Conservation (phyloP, 1,284 basidiomycete species). For the Ustanciosporium gigantosporum region DNA sequence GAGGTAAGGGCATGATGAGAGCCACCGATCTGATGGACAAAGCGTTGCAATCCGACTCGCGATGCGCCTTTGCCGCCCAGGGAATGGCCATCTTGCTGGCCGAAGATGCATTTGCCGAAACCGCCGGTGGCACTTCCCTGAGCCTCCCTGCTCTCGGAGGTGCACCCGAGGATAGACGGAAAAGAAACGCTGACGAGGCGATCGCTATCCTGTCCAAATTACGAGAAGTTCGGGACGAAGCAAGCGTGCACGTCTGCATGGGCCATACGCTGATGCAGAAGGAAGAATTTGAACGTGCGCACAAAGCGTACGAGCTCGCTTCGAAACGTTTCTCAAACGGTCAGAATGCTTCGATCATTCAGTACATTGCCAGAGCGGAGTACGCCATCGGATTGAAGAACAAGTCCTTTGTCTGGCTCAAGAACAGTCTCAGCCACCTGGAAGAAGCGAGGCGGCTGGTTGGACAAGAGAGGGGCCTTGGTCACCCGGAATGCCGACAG, state of each 20-base stretch:
- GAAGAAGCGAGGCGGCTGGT: conserved; percentile 27
- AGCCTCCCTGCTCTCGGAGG: conserved; percentile 21
- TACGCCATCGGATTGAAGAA: conserved; percentile 53
- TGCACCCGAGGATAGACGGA: conserved; percentile 39
- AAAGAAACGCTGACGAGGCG: conserved; percentile 52
- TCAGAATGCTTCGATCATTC: conserved; percentile 43
- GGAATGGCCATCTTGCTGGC: conserved; percentile 56
- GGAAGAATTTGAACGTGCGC: conserved; percentile 55
- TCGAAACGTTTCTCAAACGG: conserved; percentile 31
- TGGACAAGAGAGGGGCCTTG: conserved; percentile 19
- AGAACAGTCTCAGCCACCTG: conserved; percentile 45
- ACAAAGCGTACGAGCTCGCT: conserved; percentile 57
- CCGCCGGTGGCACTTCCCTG: conserved; percentile 18
- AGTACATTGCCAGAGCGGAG: conserved; percentile 54
- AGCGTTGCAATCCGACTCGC: conserved; percentile 45
- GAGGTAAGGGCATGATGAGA: conserved; percentile 52
- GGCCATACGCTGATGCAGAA: conserved; percentile 59
- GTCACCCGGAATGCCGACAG: conserved; percentile 36
- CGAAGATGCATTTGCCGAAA: conserved; percentile 54
- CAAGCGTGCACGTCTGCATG: conserved; percentile 58
- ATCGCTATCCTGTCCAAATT: conserved; percentile 54
- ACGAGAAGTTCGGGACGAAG: conserved; percentile 56
- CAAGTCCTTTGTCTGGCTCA: conserved; percentile 40
- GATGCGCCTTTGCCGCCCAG: conserved; percentile 57
- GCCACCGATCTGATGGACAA: conserved; percentile 58